Evolutionary conservation across 2,329 filamentous ascomycete species (phyloP), one percentile per base, ranked within the genome.

Genomic region (Xylaria digitata): DNA sequence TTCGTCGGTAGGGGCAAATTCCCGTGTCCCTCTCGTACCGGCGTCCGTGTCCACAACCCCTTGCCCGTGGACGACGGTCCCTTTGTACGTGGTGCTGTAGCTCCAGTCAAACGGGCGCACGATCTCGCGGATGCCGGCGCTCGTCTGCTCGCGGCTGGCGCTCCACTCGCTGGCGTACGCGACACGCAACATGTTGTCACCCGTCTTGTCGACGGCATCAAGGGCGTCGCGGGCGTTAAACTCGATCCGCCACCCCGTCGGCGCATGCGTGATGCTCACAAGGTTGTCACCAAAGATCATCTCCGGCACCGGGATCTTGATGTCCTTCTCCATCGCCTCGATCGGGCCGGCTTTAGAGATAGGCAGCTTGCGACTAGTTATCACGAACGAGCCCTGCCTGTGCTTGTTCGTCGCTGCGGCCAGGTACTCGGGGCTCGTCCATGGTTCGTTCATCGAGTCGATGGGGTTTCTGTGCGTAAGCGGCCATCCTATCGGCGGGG

Each of bases 271-370:
- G 67, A 99, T 85, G 6, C 87, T 82, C 46, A 97, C 90, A 65
- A 91, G 83, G 79, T 99, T 99, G 83, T 99, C 94, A 68, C 96
- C 96, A 77, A 99, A 99, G 71, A 99, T 99, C 96, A 99, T 99
- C 82, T 99, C 96, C 8, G 96, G 96, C 46, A 95, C 89, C 19
- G 95, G 89, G 76, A 99, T 97, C 34, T 90, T 90, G 61, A 99
- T 86, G 69, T 87, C 88, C 64, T 85, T 84, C 46, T 90, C 90
- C 88, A 99, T 92, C 43, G 87, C 88, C 76, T 97, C 94, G 76
- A 99, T 98, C 57, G 94, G 92, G 6, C 87, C 92, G 52, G 94
- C 89, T 80, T 97, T 97, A 73, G 96, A 91, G 79, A 99, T 99
- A 69, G 96, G 96, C 57, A 96, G 89, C 83, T 97, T 97, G 77